Base-by-base conservation (phyloP, 345 rosid species). In the Hibiscus syriacus region DNA sequence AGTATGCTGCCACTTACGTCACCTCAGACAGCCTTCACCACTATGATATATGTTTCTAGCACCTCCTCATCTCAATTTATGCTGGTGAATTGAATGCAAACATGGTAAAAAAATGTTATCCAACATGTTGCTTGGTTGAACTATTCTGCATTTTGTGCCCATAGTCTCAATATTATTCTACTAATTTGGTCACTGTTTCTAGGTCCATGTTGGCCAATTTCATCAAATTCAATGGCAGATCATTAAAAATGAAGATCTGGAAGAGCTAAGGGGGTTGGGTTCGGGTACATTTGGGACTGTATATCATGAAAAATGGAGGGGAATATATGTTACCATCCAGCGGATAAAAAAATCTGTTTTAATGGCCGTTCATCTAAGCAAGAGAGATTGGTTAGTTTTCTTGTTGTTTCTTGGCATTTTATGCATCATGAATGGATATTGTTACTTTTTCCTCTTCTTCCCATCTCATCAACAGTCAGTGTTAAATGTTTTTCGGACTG, bases 221-320 rank as follows among this genome's bases (percentile, higher is more conserved):
- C 34, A 29, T 61, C 64, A 22, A 29, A 41, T 72, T 17, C 6
- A 52, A 60, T 46, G 14, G 57, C 74, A 94, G 99, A 79, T 91
- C 70, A 94, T 94, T 71, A 83, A 80, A 77, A 86, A 91, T 74
- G 98, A 89, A 54, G 99, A 91, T 79, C 89, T 94, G 52, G 98
- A 91, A 86, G 99, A 94, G 82, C 83, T 89, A 67, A 91, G 74
- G 76, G 99, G 89, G 76, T 77, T 94, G 50, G 99, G 98, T 76
- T 89, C 99, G 69, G 99, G 99, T 56, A 87, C 95, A 52, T 94
- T 91, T 82, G 99, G 99, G 64, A 94, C 98, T 43, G 97, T 94
- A 52, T 94, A 91, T 74, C 99, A 94, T 81, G 99, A 98, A 72
- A 91, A 94, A 77, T 94, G 99, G 98, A 92, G 93, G 62, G 99